These are phyloP conservation scores for Leptodontidium sp. DNA, from an alignment of 2,329 filamentous ascomycete species.

Conservation along the genomic window DNA sequence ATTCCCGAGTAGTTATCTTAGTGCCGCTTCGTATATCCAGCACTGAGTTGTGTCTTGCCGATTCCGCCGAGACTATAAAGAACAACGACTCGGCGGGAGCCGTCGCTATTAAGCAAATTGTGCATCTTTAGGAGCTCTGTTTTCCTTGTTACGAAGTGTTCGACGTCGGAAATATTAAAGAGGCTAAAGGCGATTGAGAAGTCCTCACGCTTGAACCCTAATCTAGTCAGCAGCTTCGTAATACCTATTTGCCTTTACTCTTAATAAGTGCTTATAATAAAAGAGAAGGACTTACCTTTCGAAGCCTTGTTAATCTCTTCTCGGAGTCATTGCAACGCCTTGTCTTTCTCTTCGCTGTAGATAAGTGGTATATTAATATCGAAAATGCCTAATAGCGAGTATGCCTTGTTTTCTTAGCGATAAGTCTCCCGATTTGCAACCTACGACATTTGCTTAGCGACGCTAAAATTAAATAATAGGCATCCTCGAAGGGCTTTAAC, in stretches of 20 bases:
- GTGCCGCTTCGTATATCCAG: constrained; percentile 46
- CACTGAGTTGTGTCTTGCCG: not conserved
- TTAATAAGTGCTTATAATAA: not conserved
- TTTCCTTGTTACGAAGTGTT: constrained; percentile 47
- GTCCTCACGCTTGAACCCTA: constrained; percentile 31
- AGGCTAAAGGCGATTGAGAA: constrained; percentile 46
- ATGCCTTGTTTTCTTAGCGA: constrained; percentile 52
- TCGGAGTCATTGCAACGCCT: constrained; percentile 47
- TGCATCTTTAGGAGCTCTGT: constrained; percentile 46
- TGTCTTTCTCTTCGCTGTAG: constrained; percentile 50
- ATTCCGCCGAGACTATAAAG: not conserved
- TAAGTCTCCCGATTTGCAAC: constrained; percentile 48
- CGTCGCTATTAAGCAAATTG: constrained; percentile 39
- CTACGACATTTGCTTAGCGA: constrained; percentile 49
- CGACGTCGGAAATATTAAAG: constrained; percentile 38
- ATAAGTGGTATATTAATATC: constrained; percentile 54
- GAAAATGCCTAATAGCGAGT: constrained; percentile 55
- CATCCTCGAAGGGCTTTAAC: constrained; percentile 27
- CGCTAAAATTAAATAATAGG: constrained; percentile 20
- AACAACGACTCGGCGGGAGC: constrained; percentile 25
- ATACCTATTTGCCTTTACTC: too few species aligned
- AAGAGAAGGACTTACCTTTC: constrained; percentile 15
- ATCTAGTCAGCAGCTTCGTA: constrained; percentile 21
- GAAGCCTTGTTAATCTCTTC: constrained; percentile 45
- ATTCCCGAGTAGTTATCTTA: constrained; percentile 32